These are phyloP conservation scores for Themeda triandra DNA, from an alignment of 176 grass and related monocot genomes.

Conservation along the genomic window DNA sequence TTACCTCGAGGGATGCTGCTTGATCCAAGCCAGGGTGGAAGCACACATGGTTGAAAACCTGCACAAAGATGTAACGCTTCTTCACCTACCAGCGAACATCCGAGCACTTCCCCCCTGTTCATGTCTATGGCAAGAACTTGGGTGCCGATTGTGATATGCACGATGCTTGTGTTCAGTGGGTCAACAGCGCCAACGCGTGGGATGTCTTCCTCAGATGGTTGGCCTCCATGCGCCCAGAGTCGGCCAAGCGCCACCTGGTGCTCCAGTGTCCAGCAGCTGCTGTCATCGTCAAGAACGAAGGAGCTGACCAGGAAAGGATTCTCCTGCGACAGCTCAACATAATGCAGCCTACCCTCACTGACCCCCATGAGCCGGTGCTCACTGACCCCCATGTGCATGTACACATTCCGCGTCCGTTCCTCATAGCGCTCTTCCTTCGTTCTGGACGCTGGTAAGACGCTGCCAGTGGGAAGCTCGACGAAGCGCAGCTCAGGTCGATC, in stretches of 20 bases:
- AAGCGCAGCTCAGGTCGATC: constrained; percentile 12
- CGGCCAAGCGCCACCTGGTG: neutral
- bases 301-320: neutral
- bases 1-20: neutral
- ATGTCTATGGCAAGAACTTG: neutral
- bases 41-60: neutral
- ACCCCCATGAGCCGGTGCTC: neutral
- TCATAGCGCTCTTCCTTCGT: neutral
- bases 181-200: neutral
- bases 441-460: neutral
- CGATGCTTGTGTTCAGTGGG: neutral
- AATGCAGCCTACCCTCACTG: neutral
- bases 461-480: neutral
- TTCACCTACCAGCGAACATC: neutral
- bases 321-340: neutral
- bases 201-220: neutral
- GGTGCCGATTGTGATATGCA: constrained; percentile 1
- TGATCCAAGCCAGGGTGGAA: neutral
- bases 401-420: neutral
- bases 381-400: neutral
- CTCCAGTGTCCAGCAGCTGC: constrained; percentile 15
- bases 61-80: neutral
- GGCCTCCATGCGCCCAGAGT: neutral
- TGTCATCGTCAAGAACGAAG: neutral
- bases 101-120: neutral